Evolutionary conservation across 108 stramenopile species (phyloP).

Genomic region (Cyclotella cryptica): DNA sequence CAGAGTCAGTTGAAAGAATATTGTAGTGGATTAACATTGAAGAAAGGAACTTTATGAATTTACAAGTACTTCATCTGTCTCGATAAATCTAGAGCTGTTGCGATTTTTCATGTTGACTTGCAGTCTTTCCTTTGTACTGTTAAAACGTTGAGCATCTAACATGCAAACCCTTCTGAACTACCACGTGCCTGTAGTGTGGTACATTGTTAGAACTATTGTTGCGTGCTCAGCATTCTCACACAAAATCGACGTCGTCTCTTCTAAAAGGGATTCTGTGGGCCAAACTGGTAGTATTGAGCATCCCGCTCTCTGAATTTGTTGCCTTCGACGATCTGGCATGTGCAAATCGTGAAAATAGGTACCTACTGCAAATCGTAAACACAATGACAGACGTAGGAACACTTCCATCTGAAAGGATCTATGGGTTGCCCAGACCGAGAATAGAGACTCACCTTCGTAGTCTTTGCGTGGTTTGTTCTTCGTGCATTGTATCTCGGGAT

Average conservation of each 20-base stretch:
- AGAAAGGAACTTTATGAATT: neutral
- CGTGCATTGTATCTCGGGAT: constrained; percentile 8
- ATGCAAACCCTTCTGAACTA: too few relatives aligned
- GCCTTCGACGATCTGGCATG: constrained; percentile 23
- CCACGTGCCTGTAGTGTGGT: too few relatives aligned
- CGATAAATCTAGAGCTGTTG: too few relatives aligned
- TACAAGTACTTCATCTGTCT: too few relatives aligned
- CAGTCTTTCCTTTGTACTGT: too few relatives aligned
- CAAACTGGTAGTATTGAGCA: constrained; percentile 9
- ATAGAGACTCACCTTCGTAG: constrained; percentile 13
- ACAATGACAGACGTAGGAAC: constrained; percentile 25
- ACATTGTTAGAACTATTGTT: too few relatives aligned
- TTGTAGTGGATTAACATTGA: neutral
- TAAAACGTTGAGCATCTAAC: too few relatives aligned
- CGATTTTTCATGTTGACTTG: too few relatives aligned
- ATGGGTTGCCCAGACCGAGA: constrained; percentile 26
- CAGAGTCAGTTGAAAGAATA: neutral
- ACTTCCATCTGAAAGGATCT: constrained; percentile 32
- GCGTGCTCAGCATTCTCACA: neutral
- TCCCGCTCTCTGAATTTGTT: constrained; percentile 21
- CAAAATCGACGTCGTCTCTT: neutral
- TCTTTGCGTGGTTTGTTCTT: constrained; percentile 22
- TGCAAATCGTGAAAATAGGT: constrained; percentile 26
- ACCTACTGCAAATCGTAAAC: constrained; percentile 21
- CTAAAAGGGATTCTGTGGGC: neutral